These are phyloP conservation scores for Colletotrichum eleusines DNA, from an alignment of 2,329 filamentous ascomycete species.

Conservation along the genomic window DNA sequence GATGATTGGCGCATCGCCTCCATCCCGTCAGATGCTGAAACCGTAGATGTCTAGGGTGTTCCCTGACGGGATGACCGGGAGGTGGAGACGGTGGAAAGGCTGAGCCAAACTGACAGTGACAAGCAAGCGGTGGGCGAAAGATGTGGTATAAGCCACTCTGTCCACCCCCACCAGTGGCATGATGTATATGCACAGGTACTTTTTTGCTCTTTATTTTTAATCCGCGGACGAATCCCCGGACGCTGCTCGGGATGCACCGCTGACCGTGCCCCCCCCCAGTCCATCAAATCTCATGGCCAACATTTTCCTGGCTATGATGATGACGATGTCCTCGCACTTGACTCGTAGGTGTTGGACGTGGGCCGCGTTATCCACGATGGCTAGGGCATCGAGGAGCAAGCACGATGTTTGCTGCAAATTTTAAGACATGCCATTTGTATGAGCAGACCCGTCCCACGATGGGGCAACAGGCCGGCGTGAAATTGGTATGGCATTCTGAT, in stretches of 20 bases:
- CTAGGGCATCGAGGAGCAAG: neutral
- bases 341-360: conserved; percentile 18
- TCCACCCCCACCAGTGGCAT: neutral
- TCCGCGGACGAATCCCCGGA: conserved; percentile 12
- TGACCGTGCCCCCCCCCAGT: conserved; percentile 18
- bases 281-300: conserved; percentile 19
- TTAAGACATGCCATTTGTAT: conserved; percentile 33
- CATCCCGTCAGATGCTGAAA: conserved; percentile 30
- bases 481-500: neutral
- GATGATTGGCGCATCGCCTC: conserved; percentile 37
- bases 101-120: conserved; percentile 25
- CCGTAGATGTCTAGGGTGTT: conserved; percentile 18
- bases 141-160: neutral
- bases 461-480: neutral
- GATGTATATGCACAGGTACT: too few species aligned
- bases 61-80: conserved; percentile 24
- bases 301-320: conserved; percentile 5
- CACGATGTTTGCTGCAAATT: conserved; percentile 4
- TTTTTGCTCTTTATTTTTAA: neutral
- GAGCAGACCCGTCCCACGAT: conserved; percentile 19
- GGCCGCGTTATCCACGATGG: conserved; percentile 2
- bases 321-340: conserved; percentile 32
- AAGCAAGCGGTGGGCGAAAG: neutral
- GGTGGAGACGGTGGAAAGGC: conserved; percentile 4
- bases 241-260: conserved; percentile 14